These are phyloP conservation scores for Magnolia officinalis DNA, from an alignment of 164 flowering plant genomes.

Conservation along the genomic window DNA sequence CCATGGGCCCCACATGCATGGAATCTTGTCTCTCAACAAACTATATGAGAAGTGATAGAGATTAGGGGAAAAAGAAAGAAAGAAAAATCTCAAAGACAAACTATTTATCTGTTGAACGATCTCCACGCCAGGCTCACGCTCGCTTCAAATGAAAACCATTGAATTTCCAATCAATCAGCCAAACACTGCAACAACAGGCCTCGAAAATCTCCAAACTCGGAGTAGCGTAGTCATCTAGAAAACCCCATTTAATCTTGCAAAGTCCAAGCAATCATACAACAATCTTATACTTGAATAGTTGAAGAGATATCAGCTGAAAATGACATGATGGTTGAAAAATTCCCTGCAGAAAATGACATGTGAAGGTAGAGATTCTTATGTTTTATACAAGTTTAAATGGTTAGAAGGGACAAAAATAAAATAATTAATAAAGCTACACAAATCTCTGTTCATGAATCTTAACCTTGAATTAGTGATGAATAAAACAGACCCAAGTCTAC, in stretches of 20 bases:
- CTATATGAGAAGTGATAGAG: too few relatives aligned
- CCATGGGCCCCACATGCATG: too few relatives aligned
- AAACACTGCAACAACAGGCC: not conserved
- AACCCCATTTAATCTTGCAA: not conserved
- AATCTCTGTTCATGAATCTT: not conserved
- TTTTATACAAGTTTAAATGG: not conserved
- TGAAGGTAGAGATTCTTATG: not conserved
- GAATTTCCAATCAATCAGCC: not conserved
- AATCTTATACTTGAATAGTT: not conserved
- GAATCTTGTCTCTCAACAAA: too few relatives aligned
- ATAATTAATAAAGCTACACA: not conserved
- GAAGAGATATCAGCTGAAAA: not conserved
- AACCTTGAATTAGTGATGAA: not conserved
- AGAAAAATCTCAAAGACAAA: too few relatives aligned
- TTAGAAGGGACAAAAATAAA: not conserved
- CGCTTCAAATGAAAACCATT: too few relatives aligned
- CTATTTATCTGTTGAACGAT: too few relatives aligned
- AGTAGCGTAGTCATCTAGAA: not conserved
- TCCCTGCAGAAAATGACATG: not conserved
- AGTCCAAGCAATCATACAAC: not conserved
- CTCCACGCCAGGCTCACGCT: too few relatives aligned
- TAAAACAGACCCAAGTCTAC: too few relatives aligned
- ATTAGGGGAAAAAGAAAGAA: too few relatives aligned
- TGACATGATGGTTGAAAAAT: not conserved
- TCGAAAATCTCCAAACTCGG: not conserved